These are phyloP conservation scores for Puccinia coronata DNA, from an alignment of 1,284 basidiomycete species.

Conservation along the genomic window DNA sequence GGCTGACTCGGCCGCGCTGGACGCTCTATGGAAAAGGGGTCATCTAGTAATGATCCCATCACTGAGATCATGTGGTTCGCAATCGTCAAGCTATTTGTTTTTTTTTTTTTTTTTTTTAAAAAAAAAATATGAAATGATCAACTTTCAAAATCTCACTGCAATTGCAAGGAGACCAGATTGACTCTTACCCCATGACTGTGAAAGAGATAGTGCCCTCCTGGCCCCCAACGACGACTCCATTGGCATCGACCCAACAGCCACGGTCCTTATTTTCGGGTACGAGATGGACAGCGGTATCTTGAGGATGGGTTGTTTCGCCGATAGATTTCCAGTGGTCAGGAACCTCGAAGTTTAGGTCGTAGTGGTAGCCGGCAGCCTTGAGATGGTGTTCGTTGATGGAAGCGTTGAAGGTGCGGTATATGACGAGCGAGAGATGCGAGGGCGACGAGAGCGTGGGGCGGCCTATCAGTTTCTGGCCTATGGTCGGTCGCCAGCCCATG, in stretches of 20 bases:
- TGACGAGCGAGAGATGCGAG: slow-evolving; percentile 86
- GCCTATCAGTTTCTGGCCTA: slow-evolving; percentile 65
- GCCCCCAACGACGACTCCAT: slow-evolving; percentile 30
- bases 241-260: slow-evolving; percentile 44
- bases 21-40: slow-evolving; percentile 71
- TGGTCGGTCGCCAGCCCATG: slow-evolving; percentile 44
- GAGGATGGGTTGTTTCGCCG: neutral
- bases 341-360: slow-evolving; percentile 71
- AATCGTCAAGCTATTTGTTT: slow-evolving; percentile 71
- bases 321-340: slow-evolving; percentile 55
- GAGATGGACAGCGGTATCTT: neutral
- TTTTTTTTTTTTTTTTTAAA: neutral
- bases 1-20: neutral
- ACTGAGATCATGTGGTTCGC: slow-evolving; percentile 94
- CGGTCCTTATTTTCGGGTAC: neutral
- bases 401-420: slow-evolving; percentile 94
- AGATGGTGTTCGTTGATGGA: slow-evolving; percentile 93
- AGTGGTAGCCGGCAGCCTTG: slow-evolving; percentile 75
- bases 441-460: slow-evolving; percentile 87
- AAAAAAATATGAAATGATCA: slow-evolving; percentile 1
- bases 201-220: slow-evolving; percentile 24
- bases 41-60: slow-evolving; percentile 79
- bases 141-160: neutral
- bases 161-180: neutral
- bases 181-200: slow-evolving; percentile 36